A percentile compares a stretch with the other conserved stretches of the same genome.
phyloP scores from a whole-genome alignment of 768 basidiomycete species.

The Macrolepiota albuminosa region DNA sequence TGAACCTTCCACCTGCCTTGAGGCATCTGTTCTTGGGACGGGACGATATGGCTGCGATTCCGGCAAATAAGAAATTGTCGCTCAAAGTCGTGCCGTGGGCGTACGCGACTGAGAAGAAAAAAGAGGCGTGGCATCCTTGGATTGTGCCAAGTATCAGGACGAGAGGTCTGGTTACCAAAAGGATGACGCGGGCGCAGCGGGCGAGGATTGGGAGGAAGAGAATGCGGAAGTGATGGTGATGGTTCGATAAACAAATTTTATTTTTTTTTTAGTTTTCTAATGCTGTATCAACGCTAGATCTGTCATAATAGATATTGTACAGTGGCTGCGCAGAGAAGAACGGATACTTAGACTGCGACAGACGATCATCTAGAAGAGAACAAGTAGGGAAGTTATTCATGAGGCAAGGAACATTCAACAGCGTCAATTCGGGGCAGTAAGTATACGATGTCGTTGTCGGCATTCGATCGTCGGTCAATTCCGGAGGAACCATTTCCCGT shows the following conservation, averaged over 20 bases:
- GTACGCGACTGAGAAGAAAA: background rate
- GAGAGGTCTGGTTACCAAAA: conserved; percentile 1
- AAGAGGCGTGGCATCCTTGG: conserved; percentile 6
- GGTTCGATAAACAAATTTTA: background rate
- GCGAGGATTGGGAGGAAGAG: background rate
- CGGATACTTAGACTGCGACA: background rate
- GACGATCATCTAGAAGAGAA: background rate
- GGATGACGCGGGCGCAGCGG: conserved; percentile 1
- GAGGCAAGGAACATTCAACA: background rate
- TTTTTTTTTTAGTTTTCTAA: background rate
- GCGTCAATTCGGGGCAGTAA: background rate
- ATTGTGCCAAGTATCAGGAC: conserved; percentile 12
- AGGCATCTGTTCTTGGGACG: conserved; percentile 18
- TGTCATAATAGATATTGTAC: background rate
- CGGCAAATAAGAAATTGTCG: background rate
- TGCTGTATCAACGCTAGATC: background rate
- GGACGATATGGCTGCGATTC: conserved; percentile 9
- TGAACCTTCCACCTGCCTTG: conserved; percentile 14
- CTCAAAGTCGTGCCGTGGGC: conserved; percentile 12
- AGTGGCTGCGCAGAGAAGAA: background rate
- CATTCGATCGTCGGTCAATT: background rate
- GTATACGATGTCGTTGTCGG: background rate
- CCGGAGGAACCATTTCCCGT: background rate
- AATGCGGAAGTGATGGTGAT: background rate
- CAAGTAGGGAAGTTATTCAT: background rate